Conservation (phyloP, 441 rosid species). For the Euphorbia celastroides region DNA sequence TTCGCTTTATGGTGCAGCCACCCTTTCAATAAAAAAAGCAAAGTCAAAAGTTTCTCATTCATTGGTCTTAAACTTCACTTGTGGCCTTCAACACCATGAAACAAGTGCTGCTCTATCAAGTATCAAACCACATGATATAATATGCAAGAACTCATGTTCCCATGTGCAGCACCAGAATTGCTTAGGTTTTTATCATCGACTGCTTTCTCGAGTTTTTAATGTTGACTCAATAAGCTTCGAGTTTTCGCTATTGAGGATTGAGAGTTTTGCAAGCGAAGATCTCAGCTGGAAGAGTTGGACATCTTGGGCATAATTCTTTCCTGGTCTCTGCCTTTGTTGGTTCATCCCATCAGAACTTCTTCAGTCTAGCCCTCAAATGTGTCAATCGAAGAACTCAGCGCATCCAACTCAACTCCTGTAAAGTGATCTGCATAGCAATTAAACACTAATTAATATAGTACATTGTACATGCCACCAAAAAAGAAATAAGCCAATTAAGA, state of each 20-base stretch:
- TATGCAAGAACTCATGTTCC: not conserved
- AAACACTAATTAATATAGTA: conserved; percentile 6
- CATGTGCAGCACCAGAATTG: not conserved
- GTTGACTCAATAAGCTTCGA: conserved; percentile 63
- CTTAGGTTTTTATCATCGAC: conserved; percentile 16
- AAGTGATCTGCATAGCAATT: conserved; percentile 50
- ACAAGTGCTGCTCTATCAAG: not conserved
- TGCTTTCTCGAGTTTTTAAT: conserved; percentile 42
- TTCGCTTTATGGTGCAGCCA: no score
- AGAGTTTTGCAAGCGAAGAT: conserved; percentile 62
- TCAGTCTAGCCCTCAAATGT: conserved; percentile 58
- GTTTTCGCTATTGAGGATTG: conserved; percentile 70
- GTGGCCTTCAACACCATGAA: not conserved
- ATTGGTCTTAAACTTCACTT: not conserved
- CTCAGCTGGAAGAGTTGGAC: conserved; percentile 62
- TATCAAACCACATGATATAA: not conserved
- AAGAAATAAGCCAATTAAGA: not conserved
- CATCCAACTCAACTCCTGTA: conserved; percentile 65
- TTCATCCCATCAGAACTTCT: conserved; percentile 29
- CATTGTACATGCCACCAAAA: not conserved
- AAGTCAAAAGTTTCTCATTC: not conserved
- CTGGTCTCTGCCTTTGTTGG: conserved; percentile 29
- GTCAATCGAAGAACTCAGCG: conserved; percentile 65
- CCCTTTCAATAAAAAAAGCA: not conserved
- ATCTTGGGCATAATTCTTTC: conserved; percentile 41